A percentile compares a stretch with the other conserved stretches of the same genome.
These are phyloP conservation scores for Scytalidium sp. DNA, from an alignment of 2,329 filamentous ascomycete genomes.

Conservation along the genomic window DNA sequence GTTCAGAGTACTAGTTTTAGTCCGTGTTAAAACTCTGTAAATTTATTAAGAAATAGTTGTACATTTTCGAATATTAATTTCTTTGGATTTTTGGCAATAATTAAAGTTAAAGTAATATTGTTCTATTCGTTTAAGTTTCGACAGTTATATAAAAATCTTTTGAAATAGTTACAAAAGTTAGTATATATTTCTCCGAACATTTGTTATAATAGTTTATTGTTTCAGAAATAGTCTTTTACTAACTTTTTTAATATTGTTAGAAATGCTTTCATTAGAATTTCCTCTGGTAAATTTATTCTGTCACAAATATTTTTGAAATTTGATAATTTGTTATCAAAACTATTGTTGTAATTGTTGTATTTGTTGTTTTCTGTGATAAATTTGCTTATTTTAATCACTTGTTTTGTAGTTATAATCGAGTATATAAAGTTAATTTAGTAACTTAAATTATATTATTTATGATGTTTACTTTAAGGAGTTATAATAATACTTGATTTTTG, in stretches of 20 bases:
- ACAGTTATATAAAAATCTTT: neutral
- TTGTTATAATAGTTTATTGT: neutral
- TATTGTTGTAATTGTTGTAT: too few species aligned
- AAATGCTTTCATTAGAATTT: slow-evolving; percentile 2
- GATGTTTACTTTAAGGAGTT: too few species aligned
- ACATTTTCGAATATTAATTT: neutral
- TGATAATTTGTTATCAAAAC: slow-evolving; percentile 1
- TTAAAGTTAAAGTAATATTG: neutral
- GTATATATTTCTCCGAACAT: neutral
- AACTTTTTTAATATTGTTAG: slow-evolving; percentile 6
- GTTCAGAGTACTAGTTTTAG: neutral
- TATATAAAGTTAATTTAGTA: too few species aligned
- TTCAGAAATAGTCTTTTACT: slow-evolving; percentile 5
- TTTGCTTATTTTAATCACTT: too few species aligned
- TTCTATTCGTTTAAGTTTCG: neutral
- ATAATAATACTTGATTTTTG: too few species aligned
- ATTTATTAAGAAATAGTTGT: neutral
- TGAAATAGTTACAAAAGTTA: neutral
- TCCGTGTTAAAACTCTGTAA: neutral
- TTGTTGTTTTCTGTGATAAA: too few species aligned
- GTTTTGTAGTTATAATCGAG: too few species aligned
- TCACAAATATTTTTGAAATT: slow-evolving; percentile 6
- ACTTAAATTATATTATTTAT: too few species aligned
- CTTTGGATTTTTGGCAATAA: neutral
- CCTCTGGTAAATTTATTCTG: neutral